Evolutionary conservation across 139 green algal species (phyloP), one percentile per base, ranked within the genome.

Genomic region (Auxenochlorella pyrenoidosa): DNA sequence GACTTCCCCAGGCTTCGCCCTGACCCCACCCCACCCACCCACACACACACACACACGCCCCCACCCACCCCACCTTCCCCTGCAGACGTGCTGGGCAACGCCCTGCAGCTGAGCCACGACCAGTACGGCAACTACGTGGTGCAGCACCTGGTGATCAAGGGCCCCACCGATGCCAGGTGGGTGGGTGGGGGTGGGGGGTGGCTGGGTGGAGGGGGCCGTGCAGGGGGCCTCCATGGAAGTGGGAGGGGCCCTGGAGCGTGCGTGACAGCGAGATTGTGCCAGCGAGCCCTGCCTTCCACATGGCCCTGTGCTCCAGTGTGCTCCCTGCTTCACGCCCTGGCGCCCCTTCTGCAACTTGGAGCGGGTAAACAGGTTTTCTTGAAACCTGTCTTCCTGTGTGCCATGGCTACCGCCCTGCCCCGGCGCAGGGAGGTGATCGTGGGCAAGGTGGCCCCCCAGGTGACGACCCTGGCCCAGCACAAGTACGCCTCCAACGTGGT

Each of bases 401-500:
- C 70, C 36, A 6, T 28, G 70, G 34, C 18, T 28, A 5, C 30
- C 63, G 6, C 10, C 30, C 41, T 80, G 26, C n/a, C 77, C 21
- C n/a, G 24, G 12, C 58, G 88, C 88, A 83, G 60, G 40, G 65
- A 76, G 16, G 68, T 40, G 2, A 76, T 89, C 54, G 78, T 86
- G 34, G 76, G 18, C 65, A 43, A 70, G 51, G 60, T 66, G 19
- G 30, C 76, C 2, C 76, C 85, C n/a, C 84, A 88, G 36, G 63
- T 89, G n/a, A 71, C 66, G 66, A 60, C 83, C 34, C 75, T 91
- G 82, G 82, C 88, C 0, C 47, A 43, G 91, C 96, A 99, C 92
- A 99, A 99, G 93, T 99, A 98, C 89, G 97, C 97, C 13, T 94
- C 87, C 93, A 99, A 99, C 90, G 97, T 99, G 63, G 89, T 99